Evolutionary conservation across 257 asterid genomes (phyloP).

Genomic region (Phtheirospermum japonicum): DNA sequence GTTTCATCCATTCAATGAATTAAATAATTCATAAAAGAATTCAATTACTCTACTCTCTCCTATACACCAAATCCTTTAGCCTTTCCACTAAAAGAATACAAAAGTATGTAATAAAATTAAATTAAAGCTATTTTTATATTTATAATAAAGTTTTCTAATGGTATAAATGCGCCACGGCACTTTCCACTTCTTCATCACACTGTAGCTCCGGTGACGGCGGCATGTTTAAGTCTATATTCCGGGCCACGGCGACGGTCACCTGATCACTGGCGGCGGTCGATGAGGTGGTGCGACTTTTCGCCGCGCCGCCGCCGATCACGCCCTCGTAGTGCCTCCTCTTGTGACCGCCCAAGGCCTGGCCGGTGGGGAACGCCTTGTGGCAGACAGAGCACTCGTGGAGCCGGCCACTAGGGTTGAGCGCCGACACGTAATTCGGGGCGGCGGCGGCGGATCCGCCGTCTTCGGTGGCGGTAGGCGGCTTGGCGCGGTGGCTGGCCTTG

Average conservation of each 20-base stretch:
- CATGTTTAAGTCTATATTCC: constrained; percentile 52
- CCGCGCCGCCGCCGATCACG: constrained; percentile 44
- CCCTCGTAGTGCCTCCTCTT: constrained; percentile 91
- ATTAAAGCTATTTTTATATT: neutral
- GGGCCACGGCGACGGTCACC: constrained; percentile 17
- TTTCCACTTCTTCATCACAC: constrained; percentile 58
- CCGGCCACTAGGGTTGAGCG: constrained; percentile 54
- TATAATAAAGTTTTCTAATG: neutral
- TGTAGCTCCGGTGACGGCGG: constrained; percentile 46
- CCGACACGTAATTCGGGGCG: constrained; percentile 24
- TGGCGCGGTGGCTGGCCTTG: constrained; percentile 86
- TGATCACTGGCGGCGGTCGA: constrained; percentile 31
- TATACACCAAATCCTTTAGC: constrained; percentile 6
- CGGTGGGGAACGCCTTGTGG: constrained; percentile 61
- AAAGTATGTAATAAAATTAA: neutral
- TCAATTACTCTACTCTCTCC: neutral
- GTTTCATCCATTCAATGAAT: constrained; percentile 26
- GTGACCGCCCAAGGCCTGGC: constrained; percentile 97
- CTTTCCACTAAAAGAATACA: neutral
- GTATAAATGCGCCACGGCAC: constrained; percentile 42
- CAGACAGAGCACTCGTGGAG: constrained; percentile 73
- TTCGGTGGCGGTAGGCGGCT: constrained; percentile 20
- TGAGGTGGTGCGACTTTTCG: constrained; percentile 36
- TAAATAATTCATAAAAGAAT: constrained; percentile 35
- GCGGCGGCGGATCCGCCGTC: constrained; percentile 37